phyloP scores from a whole-genome alignment of 148 eudicot species.

The Agrostemma githago region DNA sequence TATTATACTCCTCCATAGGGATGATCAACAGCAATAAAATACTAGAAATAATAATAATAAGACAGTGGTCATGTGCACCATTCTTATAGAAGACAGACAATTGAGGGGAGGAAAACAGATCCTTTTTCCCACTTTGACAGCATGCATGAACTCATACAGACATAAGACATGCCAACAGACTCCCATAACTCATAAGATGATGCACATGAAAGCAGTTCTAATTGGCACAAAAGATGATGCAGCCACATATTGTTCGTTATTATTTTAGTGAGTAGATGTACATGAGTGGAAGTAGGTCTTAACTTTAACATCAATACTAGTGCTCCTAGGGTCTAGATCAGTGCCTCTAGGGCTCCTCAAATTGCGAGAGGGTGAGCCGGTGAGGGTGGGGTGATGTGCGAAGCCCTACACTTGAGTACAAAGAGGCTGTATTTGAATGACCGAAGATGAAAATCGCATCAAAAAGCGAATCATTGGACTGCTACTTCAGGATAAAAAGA shows the following conservation, averaged over 20 bases:
- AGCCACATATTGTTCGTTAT: neutral
- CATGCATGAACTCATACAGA: constrained; percentile 5
- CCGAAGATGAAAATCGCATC: too few relatives aligned
- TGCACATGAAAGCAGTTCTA: neutral
- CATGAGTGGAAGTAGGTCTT: neutral
- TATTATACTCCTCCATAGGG: too few relatives aligned
- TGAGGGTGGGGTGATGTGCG: too few relatives aligned
- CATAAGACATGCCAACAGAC: neutral
- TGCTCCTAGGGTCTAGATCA: too few relatives aligned
- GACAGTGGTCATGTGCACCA: neutral
- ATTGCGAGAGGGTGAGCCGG: too few relatives aligned
- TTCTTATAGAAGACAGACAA: neutral
- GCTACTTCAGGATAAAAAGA: too few relatives aligned
- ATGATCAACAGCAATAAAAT: neutral
- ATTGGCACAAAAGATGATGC: neutral
- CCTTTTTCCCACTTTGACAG: neutral
- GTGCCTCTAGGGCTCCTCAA: too few relatives aligned
- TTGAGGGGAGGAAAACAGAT: neutral
- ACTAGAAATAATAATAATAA: neutral
- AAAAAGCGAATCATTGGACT: too few relatives aligned
- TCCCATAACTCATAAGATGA: neutral
- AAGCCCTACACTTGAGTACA: too few relatives aligned
- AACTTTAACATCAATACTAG: neutral
- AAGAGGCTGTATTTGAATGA: too few relatives aligned
- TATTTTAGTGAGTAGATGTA: neutral